Evolutionary conservation across 2,329 filamentous ascomycete species (phyloP), one percentile per base, ranked within the genome.

Genomic region (Balansia obtecta): DNA sequence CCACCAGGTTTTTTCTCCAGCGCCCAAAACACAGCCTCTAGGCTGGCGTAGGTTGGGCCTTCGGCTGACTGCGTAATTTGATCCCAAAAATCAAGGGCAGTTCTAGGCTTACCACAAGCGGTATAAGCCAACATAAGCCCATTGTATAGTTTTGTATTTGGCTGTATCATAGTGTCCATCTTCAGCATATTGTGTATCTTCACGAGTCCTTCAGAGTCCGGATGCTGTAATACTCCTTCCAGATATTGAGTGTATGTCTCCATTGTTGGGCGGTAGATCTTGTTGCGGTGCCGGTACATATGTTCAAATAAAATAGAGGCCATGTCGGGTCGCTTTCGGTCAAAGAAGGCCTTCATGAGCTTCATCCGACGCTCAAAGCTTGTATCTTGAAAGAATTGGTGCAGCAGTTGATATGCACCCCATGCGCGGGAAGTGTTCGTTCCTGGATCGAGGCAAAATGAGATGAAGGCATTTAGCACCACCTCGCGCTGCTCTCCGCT

Each of bases 131-230:
- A 74, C 82, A 98, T 95, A 46, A 97, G 71, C 0, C 85, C 82
- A 59, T 95, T 97, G 58, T 85, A 80, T 2, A 97, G 72, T 50
- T 72, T 74, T 0, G 91, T 97, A 57, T 78, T 82, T 4, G 84
- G 76, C 57, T 90, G 82, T 38, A 97, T 76, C 41, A 80, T 78
- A n/a, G 83, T 76, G 64, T 98, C 93, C 65, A 96, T 83, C 69
- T 95, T 97, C 57, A 96, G 75, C 80, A 95, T 91, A 63, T 96
- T 95, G 69, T 95, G 86, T 2, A 95, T 79, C 54, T 85, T 79
- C 52, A 82, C 79, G 18, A 96, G 70, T 41, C 81, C 82, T 50
- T 86, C 81, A 1, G 68, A 32, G 50, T 72, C 69, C 1, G 68
- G 68, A 41, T 68, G 66, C n/a, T 67, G 65, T 3, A 83, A 83